Evolutionary conservation across 2,329 filamentous ascomycete genomes (phyloP), one percentile per base, ranked within the genome.

Genomic region (Hypoxylon sp.): DNA sequence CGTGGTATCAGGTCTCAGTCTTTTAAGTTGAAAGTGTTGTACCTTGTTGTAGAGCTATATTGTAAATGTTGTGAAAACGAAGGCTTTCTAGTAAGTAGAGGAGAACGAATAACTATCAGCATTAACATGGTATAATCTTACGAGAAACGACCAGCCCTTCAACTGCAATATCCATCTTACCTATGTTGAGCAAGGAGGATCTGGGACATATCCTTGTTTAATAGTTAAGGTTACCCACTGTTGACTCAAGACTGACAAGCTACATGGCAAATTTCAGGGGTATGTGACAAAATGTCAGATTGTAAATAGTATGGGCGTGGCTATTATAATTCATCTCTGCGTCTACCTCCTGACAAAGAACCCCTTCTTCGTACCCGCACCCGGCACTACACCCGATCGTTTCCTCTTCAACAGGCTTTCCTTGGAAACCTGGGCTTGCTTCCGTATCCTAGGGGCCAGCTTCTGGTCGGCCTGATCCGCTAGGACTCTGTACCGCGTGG

Each of bases 401-500:
- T 80, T 80, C 69, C 87, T 82, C 72, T 74, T 78, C 64, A 88
- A 69, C 30, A 89, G 76, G 23, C 77, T 70, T 60, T 84, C 79
- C 78, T 82, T 87, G 17, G 79, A 70, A 60, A 76, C 79, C 61
- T 78, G 77, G 6, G 83, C 75, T 34, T 82, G 71, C 77, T 82
- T 84, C 71, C 79, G 79, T 65, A 74, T 65, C 78, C 81, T 84
- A 23, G 86, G 87, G 57, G 85, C 83, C 69, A 88, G 77, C 60
- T 80, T 80, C 70, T 76, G 72, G 60, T 87, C 84, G n/a, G 75
- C 77, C 72, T 80, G 79, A 59, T 79, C 79, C 5, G 79, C 77
- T 67, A 87, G 69, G 28, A 84, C 83, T 19, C 87, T 79, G 73
- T 86, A 89, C 56, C 86, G 82, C 2, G 87, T 89, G 11, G 81